Percentiles rank a stretch among this genome's conserved stretches.
Conservation (phyloP, 2,329 filamentous ascomycete genomes). For the Cercospora brassicicola region DNA sequence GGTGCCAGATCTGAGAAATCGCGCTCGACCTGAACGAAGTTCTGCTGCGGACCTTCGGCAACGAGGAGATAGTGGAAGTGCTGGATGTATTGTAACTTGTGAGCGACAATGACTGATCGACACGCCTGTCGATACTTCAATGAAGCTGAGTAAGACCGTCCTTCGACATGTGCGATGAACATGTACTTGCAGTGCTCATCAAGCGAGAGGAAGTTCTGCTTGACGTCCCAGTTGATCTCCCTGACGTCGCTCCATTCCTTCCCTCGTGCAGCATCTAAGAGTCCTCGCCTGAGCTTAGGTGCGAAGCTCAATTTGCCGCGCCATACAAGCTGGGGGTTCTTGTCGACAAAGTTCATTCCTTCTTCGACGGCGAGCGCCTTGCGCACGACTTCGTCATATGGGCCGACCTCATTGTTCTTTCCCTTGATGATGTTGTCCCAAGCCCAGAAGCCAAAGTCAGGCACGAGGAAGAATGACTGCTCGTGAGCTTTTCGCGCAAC, state of each 20-base stretch:
- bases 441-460: slow-evolving; percentile 56
- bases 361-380: slow-evolving; percentile 37
- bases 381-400: slow-evolving; percentile 38
- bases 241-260: slow-evolving; percentile 43
- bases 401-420: slow-evolving; percentile 28
- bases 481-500: slow-evolving; percentile 33
- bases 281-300: slow-evolving; percentile 32
- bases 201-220: slow-evolving; percentile 26
- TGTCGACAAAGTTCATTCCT: slow-evolving; percentile 24
- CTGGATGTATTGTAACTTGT: slow-evolving; percentile 32
- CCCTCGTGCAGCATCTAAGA: slow-evolving; percentile 35
- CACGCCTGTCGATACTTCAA: slow-evolving; percentile 35
- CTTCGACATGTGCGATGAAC: slow-evolving; percentile 38
- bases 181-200: slow-evolving; percentile 35
- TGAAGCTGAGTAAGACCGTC: slow-evolving; percentile 31
- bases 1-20: slow-evolving; percentile 30
- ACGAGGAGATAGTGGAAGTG: slow-evolving; percentile 30
- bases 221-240: slow-evolving; percentile 30
- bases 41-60: slow-evolving; percentile 28
- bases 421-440: slow-evolving; percentile 53
- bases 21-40: slow-evolving; percentile 29
- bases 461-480: slow-evolving; percentile 52
- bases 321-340: slow-evolving; percentile 35
- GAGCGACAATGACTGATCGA: slow-evolving; percentile 29
- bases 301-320: slow-evolving; percentile 35